Percentiles rank a stretch among this genome's conserved stretches.
Evolutionary conservation across 2,329 filamentous ascomycete genomes (phyloP).

Genomic region (Pseudogymnoascus pannorum): DNA sequence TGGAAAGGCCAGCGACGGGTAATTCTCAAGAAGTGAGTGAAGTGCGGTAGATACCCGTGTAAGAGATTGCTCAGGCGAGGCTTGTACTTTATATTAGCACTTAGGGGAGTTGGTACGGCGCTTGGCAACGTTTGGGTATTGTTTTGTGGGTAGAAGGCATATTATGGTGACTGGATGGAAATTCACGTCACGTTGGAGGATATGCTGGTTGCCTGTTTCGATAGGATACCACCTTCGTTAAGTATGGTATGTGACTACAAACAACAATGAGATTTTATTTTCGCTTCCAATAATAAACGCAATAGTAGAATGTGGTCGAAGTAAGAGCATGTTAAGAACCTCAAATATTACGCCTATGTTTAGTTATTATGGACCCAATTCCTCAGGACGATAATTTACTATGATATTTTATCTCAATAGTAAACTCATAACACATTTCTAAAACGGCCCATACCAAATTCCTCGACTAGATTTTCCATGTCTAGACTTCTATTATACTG

Average conservation of each 20-base stretch:
- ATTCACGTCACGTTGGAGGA: background rate
- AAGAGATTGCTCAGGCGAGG: background rate
- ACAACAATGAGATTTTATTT: background rate
- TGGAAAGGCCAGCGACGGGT: slow-evolving; percentile 32
- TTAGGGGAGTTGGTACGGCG: background rate
- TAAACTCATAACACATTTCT: background rate
- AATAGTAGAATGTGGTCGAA: background rate
- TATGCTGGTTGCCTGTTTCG: background rate
- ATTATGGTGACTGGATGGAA: background rate
- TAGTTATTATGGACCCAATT: background rate
- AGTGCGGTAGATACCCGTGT: background rate
- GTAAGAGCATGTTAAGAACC: background rate
- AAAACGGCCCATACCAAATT: background rate
- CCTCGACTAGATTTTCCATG: too few species aligned
- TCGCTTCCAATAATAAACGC: background rate
- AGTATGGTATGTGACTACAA: background rate
- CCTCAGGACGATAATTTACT: background rate
- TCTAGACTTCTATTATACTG: too few species aligned
- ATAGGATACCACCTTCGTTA: slow-evolving; percentile 2
- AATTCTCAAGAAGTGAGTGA: slow-evolving; percentile 4
- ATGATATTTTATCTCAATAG: background rate
- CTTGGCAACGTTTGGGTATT: background rate
- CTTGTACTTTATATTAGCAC: background rate
- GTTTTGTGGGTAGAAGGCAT: background rate
- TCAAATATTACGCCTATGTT: background rate